Percentiles rank a stretch among this genome's conserved stretches.
Evolutionary conservation across 1,284 basidiomycete genomes (phyloP).

Genomic region (Xerocomus amazonicus): DNA sequence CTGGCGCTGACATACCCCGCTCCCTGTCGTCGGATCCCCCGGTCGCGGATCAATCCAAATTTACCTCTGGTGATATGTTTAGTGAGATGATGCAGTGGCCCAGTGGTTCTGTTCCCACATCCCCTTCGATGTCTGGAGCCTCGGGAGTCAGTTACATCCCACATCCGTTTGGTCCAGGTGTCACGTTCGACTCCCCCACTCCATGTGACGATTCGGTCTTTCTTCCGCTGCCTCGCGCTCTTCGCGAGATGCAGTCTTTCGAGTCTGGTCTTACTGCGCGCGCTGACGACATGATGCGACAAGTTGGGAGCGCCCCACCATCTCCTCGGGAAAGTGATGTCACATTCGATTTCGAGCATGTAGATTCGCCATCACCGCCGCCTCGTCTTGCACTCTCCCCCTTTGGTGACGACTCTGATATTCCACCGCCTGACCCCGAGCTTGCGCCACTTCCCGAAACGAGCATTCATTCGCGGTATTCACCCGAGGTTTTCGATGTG

Average conservation of each 20-base stretch:
- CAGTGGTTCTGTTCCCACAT: conserved; percentile 34
- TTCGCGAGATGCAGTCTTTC: conserved; percentile 79
- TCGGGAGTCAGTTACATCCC: conserved; percentile 33
- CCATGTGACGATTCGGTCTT: conserved; percentile 35
- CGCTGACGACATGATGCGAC: conserved; percentile 35
- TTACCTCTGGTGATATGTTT: conserved; percentile 53
- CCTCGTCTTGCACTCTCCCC: conserved; percentile 27
- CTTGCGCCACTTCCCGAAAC: conserved; percentile 41
- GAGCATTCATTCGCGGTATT: conserved; percentile 57
- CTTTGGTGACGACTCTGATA: conserved; percentile 29
- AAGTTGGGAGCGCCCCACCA: conserved; percentile 8
- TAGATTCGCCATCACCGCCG: conserved; percentile 15
- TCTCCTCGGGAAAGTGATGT: conserved; percentile 10
- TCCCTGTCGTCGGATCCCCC: conserved; percentile 22
- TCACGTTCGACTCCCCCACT: conserved; percentile 58
- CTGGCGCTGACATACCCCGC: conserved; percentile 60
- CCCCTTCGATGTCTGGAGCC: conserved; percentile 34
- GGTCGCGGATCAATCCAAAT: conserved; percentile 14
- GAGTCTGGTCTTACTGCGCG: conserved; percentile 73
- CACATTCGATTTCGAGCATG: not conserved
- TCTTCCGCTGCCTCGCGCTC: conserved; percentile 44
- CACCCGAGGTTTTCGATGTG: conserved; percentile 73
- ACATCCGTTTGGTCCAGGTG: conserved; percentile 62
- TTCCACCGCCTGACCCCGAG: conserved; percentile 22
- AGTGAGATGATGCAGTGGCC: conserved; percentile 63